Base-by-base conservation (phyloP, 2,329 filamentous ascomycete genomes). In the Beauveria varroae region DNA sequence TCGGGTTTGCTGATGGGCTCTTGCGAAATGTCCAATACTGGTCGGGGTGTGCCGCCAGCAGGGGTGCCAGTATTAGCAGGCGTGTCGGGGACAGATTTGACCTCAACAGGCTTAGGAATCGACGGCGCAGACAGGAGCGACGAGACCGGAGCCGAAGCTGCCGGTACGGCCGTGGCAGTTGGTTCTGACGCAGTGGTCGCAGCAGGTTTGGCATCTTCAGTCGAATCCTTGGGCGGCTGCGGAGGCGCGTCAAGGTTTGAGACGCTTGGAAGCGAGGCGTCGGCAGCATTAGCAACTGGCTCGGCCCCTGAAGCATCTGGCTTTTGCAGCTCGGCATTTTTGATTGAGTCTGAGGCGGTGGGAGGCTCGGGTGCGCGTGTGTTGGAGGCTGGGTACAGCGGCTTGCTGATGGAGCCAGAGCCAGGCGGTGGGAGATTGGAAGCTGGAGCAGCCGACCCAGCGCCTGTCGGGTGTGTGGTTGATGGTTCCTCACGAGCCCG, bases 81-180 rank as follows among this genome's bases (percentile, higher is more conserved):
- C 9, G 73, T 77, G 65, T 75, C 65, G 20, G 72, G 72, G 8
- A 72, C 70, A 18, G 73, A 73, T 24, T 66, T 67, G 51, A 75
- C 65, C 66, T 76, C 72, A 43, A 74, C 74, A 5, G 73, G 71
- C 64, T 72, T 73, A 9, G 73, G 70, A 7, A 62, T 20, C 18
- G 43, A 10, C 16, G 52, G 24, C n/a, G 52, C 30, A 50, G 55
- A 24, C 44, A 50, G 22, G 2, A 12, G 18, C 18, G 52, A 3
- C 22, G 8, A 30, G 37, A 24, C 26, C 1, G 9, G 16, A 3
- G 22, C 53, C 2, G 37, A 12, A 20, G n/a, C 53, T 44, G 20
- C 9, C 3, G 40, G 9, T 5, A 10, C 28, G 7, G 28, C 28
- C 7, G 16, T 20, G 10, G 22, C 37, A 22, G 24, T 7, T 26